A percentile compares a stretch with the other conserved stretches of the same genome.
These are phyloP conservation scores for Polysphondylium violaceum DNA, from an alignment of 78 protist genomes.

Conservation along the genomic window DNA sequence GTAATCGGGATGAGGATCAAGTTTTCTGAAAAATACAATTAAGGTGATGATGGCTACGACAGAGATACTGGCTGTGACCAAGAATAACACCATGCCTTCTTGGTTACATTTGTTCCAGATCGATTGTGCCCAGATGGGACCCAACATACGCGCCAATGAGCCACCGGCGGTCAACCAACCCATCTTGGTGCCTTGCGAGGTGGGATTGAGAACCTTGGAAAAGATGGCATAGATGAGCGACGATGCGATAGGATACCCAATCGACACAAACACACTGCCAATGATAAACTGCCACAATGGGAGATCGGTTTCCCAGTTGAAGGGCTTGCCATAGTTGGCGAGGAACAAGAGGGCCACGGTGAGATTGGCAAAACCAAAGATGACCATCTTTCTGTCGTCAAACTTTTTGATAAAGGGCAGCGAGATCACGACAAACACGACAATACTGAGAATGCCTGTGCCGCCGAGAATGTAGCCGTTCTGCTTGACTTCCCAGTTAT, in stretches of 20 bases:
- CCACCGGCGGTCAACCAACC: slow-evolving; percentile 71
- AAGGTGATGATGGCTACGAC: background rate
- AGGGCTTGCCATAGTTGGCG: background rate
- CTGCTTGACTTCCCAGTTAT: background rate
- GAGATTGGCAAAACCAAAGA: background rate
- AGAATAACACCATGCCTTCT: slow-evolving; percentile 16
- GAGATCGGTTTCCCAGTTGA: background rate
- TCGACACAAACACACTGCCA: slow-evolving; percentile 12
- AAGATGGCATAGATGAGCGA: slow-evolving; percentile 44
- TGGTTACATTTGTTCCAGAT: background rate
- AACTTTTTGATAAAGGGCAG: slow-evolving; percentile 16
- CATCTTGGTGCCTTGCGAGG: slow-evolving; percentile 49
- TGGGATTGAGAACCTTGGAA: slow-evolving; percentile 52
- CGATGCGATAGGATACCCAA: slow-evolving; percentile 60
- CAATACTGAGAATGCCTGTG: background rate
- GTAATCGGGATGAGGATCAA: slow-evolving; percentile 23
- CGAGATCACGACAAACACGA: background rate
- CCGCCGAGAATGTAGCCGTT: background rate
- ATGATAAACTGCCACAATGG: slow-evolving; percentile 25
- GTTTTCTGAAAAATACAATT: background rate
- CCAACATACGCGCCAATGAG: slow-evolving; percentile 47
- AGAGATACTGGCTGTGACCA: background rate
- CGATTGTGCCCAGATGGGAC: slow-evolving; percentile 46
- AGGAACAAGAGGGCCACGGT: background rate
- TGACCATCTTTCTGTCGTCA: slow-evolving; percentile 19